A percentile compares a stretch with the other conserved stretches of the same genome.
Conservation (phyloP, 345 rosid species). For the Laguncularia racemosa region DNA sequence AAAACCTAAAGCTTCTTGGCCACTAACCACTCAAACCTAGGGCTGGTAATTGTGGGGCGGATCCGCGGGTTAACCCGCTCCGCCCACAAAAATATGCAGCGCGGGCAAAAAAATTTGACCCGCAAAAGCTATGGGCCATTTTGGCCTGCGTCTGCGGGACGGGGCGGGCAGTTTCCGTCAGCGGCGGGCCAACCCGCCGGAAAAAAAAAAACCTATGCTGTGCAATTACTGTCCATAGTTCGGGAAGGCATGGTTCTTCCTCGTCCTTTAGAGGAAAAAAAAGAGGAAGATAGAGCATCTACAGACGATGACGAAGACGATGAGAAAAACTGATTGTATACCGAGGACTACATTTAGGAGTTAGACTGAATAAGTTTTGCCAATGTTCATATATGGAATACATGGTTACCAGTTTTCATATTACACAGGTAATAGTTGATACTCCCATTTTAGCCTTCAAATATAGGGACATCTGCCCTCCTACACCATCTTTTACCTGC, state of each 20-base stretch:
- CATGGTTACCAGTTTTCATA: background rate
- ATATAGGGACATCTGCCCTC: background rate
- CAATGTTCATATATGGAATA: slow-evolving; percentile 1
- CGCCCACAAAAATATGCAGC: too few species aligned
- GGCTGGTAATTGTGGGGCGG: too few species aligned
- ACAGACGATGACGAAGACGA: background rate
- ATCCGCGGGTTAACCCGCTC: too few species aligned
- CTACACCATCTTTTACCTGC: background rate
- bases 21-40: too few species aligned
- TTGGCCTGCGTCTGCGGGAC: too few species aligned
- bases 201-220: too few species aligned
- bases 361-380: background rate
- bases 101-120: too few species aligned
- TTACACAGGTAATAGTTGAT: background rate
- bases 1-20: too few species aligned
- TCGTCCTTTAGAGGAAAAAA: slow-evolving; percentile 6
- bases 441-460: background rate
- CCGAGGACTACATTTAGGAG: slow-evolving; percentile 1
- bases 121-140: too few species aligned
- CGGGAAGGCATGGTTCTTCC: slow-evolving; percentile 3
- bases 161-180: too few species aligned
- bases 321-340: background rate
- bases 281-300: background rate
- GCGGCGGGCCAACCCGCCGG: too few species aligned
- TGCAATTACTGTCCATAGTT: slow-evolving; percentile 10